Evolutionary conservation across 1,284 basidiomycete species (phyloP).

Genomic region (Rhizoctonia solani): DNA sequence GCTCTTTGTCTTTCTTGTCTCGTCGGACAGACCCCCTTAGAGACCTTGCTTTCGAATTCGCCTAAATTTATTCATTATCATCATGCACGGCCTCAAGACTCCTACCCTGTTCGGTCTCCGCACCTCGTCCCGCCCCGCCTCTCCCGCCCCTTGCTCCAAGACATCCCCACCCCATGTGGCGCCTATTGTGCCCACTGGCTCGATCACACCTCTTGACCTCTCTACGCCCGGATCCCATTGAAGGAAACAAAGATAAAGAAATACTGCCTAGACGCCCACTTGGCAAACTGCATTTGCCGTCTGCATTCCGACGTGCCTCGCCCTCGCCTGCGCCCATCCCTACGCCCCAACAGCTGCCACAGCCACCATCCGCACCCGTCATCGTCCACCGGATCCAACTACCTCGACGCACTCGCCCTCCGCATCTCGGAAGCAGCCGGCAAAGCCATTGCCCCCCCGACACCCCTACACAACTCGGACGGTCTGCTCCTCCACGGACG

Average conservation of each 20-base stretch:
- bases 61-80: too few relatives aligned
- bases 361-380: background rate
- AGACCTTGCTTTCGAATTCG: background rate
- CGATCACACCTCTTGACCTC: conserved; percentile 14
- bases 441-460: conserved; percentile 67
- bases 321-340: conserved; percentile 30
- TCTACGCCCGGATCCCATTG: too few relatives aligned
- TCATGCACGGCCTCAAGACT: conserved; percentile 30
- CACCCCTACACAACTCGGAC: conserved; percentile 41
- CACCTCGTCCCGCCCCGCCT: conserved; percentile 19
- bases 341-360: background rate
- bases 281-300: conserved; percentile 8
- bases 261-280: conserved; percentile 10
- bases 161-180: background rate
- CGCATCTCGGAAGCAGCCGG: conserved; percentile 80
- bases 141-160: background rate
- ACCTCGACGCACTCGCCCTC: conserved; percentile 71
- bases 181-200: background rate
- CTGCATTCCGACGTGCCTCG: conserved; percentile 29
- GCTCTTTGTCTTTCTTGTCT: conserved; percentile 25
- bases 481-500: conserved; percentile 61
- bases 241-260: too few relatives aligned
- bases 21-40: conserved; percentile 29
- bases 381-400: conserved; percentile 61
- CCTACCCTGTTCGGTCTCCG: conserved; percentile 18